Evolutionary conservation across 345 rosid genomes (phyloP).

Genomic region (Citrus trifoliata): DNA sequence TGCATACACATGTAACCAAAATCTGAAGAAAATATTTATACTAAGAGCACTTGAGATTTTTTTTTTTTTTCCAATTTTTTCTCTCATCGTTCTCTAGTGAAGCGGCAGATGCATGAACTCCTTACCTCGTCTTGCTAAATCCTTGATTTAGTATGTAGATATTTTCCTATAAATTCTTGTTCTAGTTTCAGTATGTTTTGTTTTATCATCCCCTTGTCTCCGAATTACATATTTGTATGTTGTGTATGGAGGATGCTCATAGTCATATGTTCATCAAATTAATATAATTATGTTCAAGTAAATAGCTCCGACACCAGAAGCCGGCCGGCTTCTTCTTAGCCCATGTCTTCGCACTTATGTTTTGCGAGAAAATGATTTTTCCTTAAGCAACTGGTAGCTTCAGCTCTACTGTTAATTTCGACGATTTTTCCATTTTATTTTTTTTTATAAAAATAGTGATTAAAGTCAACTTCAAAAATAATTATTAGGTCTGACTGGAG

Average conservation of each 20-base stretch:
- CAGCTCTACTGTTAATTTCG: too few species aligned
- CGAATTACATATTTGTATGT: not conserved
- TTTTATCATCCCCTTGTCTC: not conserved
- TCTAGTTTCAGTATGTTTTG: not conserved
- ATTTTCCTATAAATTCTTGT: too few species aligned
- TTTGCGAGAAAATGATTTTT: too few species aligned
- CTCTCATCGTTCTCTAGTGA: not conserved
- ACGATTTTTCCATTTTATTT: not conserved
- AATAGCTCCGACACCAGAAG: not conserved
- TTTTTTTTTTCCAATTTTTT: too few species aligned
- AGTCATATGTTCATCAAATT: not conserved
- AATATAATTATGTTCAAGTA: not conserved
- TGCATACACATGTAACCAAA: too few species aligned
- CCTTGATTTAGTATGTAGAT: too few species aligned
- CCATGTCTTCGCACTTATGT: too few species aligned
- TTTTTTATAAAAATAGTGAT: not conserved
- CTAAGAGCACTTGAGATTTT: not conserved
- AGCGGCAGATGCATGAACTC: not conserved
- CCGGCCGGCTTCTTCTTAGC: not conserved
- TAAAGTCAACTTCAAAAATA: not conserved
- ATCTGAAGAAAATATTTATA: too few species aligned
- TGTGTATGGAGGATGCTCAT: not conserved
- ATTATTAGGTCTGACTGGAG: not conserved
- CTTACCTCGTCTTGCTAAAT: too few species aligned
- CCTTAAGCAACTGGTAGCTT: too few species aligned